Evolutionary conservation across 257 asterid species (phyloP).

Genomic region (Misopates orontium): DNA sequence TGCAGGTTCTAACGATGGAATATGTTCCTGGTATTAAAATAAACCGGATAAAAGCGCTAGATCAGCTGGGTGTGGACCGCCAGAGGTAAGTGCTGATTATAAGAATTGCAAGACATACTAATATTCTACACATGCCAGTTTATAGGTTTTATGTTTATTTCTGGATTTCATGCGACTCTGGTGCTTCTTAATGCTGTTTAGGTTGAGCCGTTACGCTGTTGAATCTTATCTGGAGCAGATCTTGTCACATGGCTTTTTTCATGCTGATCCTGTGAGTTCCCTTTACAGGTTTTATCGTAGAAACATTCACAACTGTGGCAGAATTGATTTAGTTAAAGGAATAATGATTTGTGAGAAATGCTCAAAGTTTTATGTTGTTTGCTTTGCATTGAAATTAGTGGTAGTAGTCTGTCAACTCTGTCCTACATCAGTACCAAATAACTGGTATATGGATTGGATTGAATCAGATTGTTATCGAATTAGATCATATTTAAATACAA

Average conservation of each 20-base stretch:
- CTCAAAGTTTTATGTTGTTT: background rate
- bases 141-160: constrained; percentile 3
- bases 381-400: background rate
- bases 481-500: too few species aligned
- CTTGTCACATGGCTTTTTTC: constrained; percentile 88
- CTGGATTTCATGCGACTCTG: constrained; percentile 19
- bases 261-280: constrained; percentile 78
- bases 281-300: constrained; percentile 16
- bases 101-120: background rate
- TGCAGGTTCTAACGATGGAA: constrained; percentile 81
- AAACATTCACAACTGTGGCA: background rate
- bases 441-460: too few species aligned
- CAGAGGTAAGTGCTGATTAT: constrained; percentile 43
- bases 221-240: constrained; percentile 96
- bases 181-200: constrained; percentile 31
- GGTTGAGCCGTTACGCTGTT: constrained; percentile 89
- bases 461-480: too few species aligned
- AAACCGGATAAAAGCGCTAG: constrained; percentile 85
- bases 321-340: background rate
- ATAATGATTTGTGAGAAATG: background rate
- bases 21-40: constrained; percentile 93
- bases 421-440: too few species aligned
- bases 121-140: constrained; percentile 3
- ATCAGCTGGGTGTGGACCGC: constrained; percentile 89
- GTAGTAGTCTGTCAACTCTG: too few species aligned